Conservation (phyloP, 345 rosid genomes). For the Turritis glabra region DNA sequence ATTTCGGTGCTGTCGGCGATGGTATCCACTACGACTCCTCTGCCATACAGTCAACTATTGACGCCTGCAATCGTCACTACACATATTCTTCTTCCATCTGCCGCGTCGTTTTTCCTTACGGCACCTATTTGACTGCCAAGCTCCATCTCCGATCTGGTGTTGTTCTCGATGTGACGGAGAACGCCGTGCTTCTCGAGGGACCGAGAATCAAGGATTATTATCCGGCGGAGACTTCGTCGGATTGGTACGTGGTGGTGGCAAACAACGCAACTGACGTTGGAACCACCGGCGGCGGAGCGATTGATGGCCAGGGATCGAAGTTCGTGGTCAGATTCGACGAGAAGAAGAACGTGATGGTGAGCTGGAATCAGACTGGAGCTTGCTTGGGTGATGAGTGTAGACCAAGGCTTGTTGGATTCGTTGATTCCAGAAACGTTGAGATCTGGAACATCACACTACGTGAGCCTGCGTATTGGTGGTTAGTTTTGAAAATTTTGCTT, state of each 20-base stretch:
- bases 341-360: conserved; percentile 92
- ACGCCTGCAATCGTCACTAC: conserved; percentile 52
- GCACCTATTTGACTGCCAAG: conserved; percentile 79
- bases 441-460: conserved; percentile 66
- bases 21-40: conserved; percentile 70
- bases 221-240: conserved; percentile 47
- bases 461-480: conserved; percentile 98
- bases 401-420: conserved; percentile 79
- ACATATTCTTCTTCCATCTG: conserved; percentile 44
- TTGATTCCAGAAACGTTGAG: conserved; percentile 58
- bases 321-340: conserved; percentile 65
- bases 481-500: conserved; percentile 28
- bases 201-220: conserved; percentile 65
- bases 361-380: conserved; percentile 84
- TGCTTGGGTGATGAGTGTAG: conserved; percentile 89
- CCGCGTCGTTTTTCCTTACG: conserved; percentile 70
- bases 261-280: conserved; percentile 79
- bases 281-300: conserved; percentile 81
- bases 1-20: conserved; percentile 87
- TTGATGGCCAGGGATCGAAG: conserved; percentile 79
- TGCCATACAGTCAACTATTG: conserved; percentile 76
- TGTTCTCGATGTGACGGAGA: conserved; percentile 56
- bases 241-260: conserved; percentile 85
- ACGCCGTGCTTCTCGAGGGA: conserved; percentile 74
- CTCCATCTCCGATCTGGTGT: conserved; percentile 66